These are phyloP conservation scores for Cordia subcordata DNA, from an alignment of 257 asterid genomes.

Conservation along the genomic window DNA sequence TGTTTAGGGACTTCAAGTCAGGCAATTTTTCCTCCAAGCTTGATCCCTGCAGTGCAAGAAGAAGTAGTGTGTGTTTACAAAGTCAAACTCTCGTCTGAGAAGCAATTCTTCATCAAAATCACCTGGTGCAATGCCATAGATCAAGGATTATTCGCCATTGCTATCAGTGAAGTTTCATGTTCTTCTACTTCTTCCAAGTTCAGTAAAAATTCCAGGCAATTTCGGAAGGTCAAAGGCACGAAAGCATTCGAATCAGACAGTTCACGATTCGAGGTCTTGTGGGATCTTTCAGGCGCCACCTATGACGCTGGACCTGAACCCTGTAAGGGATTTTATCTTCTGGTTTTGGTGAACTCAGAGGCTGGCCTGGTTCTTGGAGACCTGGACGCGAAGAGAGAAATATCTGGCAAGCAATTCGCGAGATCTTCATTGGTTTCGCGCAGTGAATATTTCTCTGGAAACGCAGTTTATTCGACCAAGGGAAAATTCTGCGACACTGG, in stretches of 20 bases:
- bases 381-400: conserved; percentile 23
- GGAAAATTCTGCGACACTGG: conserved; percentile 55
- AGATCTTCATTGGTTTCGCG: conserved; percentile 42
- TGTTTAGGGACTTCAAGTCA: conserved; percentile 50
- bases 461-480: conserved; percentile 41
- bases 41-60: conserved; percentile 36
- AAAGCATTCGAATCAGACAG: conserved; percentile 28
- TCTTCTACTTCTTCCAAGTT: conserved; percentile 19
- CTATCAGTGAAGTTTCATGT: conserved; percentile 37
- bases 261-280: conserved; percentile 36
- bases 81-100: conserved; percentile 36
- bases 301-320: conserved; percentile 70
- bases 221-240: conserved; percentile 33
- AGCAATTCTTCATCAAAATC: conserved; percentile 37
- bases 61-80: conserved; percentile 47
- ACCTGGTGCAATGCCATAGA: conserved; percentile 39
- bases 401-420: conserved; percentile 15
- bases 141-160: conserved; percentile 41
- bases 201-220: conserved; percentile 22
- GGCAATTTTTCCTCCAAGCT: conserved; percentile 15
- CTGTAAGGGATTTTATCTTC: conserved; percentile 35
- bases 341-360: conserved; percentile 47
- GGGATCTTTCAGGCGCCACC: conserved; percentile 64
- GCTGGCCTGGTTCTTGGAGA: conserved; percentile 50
- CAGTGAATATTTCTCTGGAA: conserved; percentile 44